Evolutionary conservation across 192 early-diverging fungal species (phyloP).

Genomic region (Coemansia sp.): DNA sequence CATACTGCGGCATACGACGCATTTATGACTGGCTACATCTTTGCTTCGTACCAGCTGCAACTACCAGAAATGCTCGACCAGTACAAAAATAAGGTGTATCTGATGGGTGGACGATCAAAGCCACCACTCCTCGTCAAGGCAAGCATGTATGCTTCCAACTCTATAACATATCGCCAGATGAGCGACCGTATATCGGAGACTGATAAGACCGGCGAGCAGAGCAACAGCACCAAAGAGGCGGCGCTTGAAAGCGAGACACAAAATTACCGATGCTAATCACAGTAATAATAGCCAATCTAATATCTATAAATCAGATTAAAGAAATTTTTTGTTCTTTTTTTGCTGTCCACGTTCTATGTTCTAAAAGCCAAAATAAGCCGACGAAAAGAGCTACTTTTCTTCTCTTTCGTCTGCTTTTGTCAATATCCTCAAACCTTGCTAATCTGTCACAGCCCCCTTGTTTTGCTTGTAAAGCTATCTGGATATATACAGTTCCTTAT

Average conservation of each 20-base stretch:
- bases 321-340: slow-evolving; percentile 32
- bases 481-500: not conserved
- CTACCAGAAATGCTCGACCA: slow-evolving; percentile 35
- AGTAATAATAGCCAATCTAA: too few species aligned
- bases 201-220: not conserved
- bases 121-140: slow-evolving; percentile 46
- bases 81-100: slow-evolving; percentile 79
- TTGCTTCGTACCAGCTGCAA: slow-evolving; percentile 60
- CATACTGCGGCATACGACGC: slow-evolving; percentile 95
- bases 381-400: slow-evolving; percentile 19
- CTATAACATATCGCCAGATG: slow-evolving; percentile 46
- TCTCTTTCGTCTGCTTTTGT: not conserved
- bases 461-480: not conserved
- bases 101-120: slow-evolving; percentile 64
- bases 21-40: slow-evolving; percentile 94
- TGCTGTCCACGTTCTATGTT: not conserved
- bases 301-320: slow-evolving; percentile 23
- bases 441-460: not conserved
- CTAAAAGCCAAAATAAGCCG: not conserved
- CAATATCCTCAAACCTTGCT: not conserved
- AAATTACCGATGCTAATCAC: too few species aligned
- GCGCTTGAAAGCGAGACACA: not conserved
- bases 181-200: slow-evolving; percentile 1
- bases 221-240: too few species aligned
- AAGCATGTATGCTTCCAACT: slow-evolving; percentile 27